Evolutionary conservation across 306 rosid species (phyloP).

Genomic region (Gastrolobium villosum): DNA sequence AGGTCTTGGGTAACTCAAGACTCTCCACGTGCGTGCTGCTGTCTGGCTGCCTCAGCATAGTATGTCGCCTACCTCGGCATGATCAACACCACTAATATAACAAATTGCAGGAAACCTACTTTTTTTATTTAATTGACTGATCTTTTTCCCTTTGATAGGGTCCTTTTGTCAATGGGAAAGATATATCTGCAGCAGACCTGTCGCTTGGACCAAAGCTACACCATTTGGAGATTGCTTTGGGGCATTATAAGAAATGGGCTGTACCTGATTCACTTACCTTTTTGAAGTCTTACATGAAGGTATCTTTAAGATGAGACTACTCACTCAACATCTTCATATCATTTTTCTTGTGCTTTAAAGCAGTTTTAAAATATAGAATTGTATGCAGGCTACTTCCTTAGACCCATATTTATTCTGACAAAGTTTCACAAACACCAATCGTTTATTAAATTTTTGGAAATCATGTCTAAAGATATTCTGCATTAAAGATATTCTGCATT

Average conservation of each 20-base stretch:
- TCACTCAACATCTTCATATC: constrained; percentile 29
- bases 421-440: background rate
- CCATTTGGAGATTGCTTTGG: constrained; percentile 91
- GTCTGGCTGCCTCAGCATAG: too few relatives aligned
- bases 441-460: constrained; percentile 21
- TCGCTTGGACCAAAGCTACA: constrained; percentile 93
- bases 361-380: background rate
- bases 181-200: constrained; percentile 79
- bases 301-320: constrained; percentile 47
- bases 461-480: constrained; percentile 8
- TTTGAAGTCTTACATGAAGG: constrained; percentile 78
- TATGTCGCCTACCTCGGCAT: too few relatives aligned
- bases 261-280: constrained; percentile 80
- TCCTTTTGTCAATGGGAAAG: constrained; percentile 86
- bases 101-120: background rate
- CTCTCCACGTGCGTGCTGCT: too few relatives aligned
- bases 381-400: background rate
- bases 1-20: too few relatives aligned
- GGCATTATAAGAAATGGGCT: constrained; percentile 84
- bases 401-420: background rate
- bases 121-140: constrained; percentile 5
- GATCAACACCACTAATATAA: background rate
- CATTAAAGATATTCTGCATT: background rate
- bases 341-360: background rate
- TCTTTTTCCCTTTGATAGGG: constrained; percentile 60